Evolutionary conservation across 1,139 yeast genomes (phyloP).

Genomic region (Geotrichum europaeum): DNA sequence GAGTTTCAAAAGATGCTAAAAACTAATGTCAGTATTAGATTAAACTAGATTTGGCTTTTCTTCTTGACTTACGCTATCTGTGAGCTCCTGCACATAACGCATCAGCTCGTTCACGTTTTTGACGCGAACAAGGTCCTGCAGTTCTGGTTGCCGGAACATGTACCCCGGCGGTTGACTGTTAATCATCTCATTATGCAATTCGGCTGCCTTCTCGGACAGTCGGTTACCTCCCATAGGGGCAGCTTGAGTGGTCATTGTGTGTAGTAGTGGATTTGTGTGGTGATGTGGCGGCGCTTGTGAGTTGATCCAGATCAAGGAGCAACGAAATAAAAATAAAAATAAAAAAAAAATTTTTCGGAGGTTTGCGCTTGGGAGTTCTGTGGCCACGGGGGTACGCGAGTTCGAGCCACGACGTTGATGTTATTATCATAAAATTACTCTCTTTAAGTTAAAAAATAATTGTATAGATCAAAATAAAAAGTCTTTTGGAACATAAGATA

Average conservation of each 20-base stretch:
- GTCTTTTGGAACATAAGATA: too few relatives aligned
- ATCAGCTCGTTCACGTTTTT: slow-evolving; percentile 22
- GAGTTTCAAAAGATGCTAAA: slow-evolving; percentile 56
- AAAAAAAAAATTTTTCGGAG: background rate
- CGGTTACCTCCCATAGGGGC: background rate
- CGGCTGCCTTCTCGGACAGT: slow-evolving; percentile 44
- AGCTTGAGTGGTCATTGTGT: background rate
- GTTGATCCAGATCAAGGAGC: background rate
- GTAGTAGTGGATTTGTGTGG: background rate
- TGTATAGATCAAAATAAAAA: too few relatives aligned
- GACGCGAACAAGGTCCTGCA: slow-evolving; percentile 36
- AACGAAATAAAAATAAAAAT: background rate
- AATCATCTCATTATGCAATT: slow-evolving; percentile 56
- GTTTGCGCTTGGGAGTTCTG: background rate
- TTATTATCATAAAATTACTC: background rate
- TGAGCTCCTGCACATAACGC: slow-evolving; percentile 27
- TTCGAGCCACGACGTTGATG: background rate
- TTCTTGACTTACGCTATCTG: slow-evolving; percentile 21
- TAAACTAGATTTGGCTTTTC: background rate
- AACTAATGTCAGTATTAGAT: background rate
- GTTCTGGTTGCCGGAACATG: slow-evolving; percentile 54
- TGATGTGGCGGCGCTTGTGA: background rate
- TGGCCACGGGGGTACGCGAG: background rate
- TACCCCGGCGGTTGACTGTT: slow-evolving; percentile 37
- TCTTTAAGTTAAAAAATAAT: too few relatives aligned